Conservation (phyloP, 768 basidiomycete species). For the Leccinum obscurum region DNA sequence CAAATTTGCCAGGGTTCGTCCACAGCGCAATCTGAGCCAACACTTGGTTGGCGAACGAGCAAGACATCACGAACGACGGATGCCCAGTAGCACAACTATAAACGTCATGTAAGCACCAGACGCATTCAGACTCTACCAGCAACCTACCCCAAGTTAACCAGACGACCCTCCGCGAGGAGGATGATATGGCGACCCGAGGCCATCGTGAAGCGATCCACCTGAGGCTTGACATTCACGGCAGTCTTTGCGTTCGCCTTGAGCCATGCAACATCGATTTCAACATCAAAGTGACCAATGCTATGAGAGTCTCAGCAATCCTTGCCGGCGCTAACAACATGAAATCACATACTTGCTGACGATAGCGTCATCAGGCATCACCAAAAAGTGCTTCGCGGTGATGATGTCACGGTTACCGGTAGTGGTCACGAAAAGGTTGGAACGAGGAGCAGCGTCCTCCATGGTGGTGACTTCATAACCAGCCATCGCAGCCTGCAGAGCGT, state of each 20-base stretch:
- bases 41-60: slow-evolving; percentile 98
- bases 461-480: slow-evolving; percentile 98
- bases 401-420: slow-evolving; percentile 99
- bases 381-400: slow-evolving; percentile 89
- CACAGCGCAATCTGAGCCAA: slow-evolving; percentile 98
- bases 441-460: slow-evolving; percentile 95
- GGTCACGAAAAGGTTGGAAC: slow-evolving; percentile 92
- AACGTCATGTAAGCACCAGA: slow-evolving; percentile 10
- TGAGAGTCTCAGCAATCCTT: slow-evolving; percentile 10
- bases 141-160: slow-evolving; percentile 93
- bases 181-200: slow-evolving; percentile 90
- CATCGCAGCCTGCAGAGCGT: slow-evolving; percentile 99
- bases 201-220: slow-evolving; percentile 98
- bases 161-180: slow-evolving; percentile 97
- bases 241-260: slow-evolving; percentile 89
- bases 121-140: not conserved
- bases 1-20: slow-evolving; percentile 90
- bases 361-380: slow-evolving; percentile 95
- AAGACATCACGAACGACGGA: slow-evolving; percentile 99
- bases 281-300: slow-evolving; percentile 62
- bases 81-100: slow-evolving; percentile 92
- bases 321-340: not conserved
- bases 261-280: slow-evolving; percentile 98
- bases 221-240: slow-evolving; percentile 92
- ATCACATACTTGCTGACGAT: slow-evolving; percentile 93